Conservation (phyloP, 345 rosid genomes). For the Carallia brachiata region DNA sequence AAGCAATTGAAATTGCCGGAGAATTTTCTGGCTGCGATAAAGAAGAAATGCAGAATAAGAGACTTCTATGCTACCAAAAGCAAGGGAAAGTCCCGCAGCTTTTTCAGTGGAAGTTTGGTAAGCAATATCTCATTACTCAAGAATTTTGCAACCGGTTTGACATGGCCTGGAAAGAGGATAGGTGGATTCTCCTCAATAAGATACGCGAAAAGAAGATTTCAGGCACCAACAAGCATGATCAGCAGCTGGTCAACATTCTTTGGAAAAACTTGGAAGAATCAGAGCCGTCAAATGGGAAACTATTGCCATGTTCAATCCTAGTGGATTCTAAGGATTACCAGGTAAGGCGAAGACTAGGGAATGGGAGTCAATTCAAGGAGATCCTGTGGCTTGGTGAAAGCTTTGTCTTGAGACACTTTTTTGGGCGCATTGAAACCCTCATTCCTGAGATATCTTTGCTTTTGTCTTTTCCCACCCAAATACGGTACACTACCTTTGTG, state of each 20-base stretch:
- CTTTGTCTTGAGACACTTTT: conserved; percentile 25
- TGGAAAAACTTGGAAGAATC: conserved; percentile 17
- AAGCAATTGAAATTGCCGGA: conserved; percentile 28
- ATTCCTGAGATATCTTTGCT: conserved; percentile 26
- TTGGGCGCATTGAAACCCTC: conserved; percentile 17
- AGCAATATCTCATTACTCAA: conserved; percentile 26
- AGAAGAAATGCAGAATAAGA: conserved; percentile 24
- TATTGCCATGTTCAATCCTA: conserved; percentile 18
- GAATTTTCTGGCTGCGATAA: conserved; percentile 24
- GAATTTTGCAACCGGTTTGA: conserved; percentile 17
- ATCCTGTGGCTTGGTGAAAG: conserved; percentile 30
- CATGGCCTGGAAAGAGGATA: conserved; percentile 28
- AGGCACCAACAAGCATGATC: conserved; percentile 13
- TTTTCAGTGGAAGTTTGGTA: conserved; percentile 22
- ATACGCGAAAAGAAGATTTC: conserved; percentile 15
- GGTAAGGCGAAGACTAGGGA: conserved; percentile 20
- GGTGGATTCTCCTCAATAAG: conserved; percentile 29
- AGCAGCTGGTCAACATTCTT: conserved; percentile 17
- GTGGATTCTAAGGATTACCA: conserved; percentile 25
- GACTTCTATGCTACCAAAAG: conserved; percentile 17
- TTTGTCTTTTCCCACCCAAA: conserved; percentile 21
- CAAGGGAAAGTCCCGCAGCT: conserved; percentile 25
- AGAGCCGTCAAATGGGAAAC: conserved; percentile 3
- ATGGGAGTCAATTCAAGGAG: conserved; percentile 27
- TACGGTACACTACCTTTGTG: conserved; percentile 16